Evolutionary conservation across 2,329 filamentous ascomycete genomes (phyloP), one percentile per base, ranked within the genome.

Genomic region (Sclerotinia trifoliorum): DNA sequence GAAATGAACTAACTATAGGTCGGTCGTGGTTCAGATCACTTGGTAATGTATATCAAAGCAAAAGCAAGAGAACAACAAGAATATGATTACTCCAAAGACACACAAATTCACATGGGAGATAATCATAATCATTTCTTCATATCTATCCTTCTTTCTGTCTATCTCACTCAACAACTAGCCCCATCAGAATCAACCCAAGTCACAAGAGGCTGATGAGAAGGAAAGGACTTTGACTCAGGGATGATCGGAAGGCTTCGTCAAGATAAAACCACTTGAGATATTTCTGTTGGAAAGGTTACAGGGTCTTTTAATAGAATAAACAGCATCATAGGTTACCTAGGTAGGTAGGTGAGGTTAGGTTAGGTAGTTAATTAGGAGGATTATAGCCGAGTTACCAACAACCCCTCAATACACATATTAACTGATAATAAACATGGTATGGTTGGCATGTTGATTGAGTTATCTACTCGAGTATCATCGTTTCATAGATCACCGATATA

Each of bases 151-250:
- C 35, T 6, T 17, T 35, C 35, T 7, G 6, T 13, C 32, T 24
- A 32, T 21, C 32, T 17, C 7, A 21, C 32, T 57, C 15, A 24
- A 21, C 39, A 11, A 13, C 39, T 24, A 57, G 32, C 54, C 32
- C n/a, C 24, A 39, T 15, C 19, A 21, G 32, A 35, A 39, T 39
- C 54, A 39, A 17, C 24, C 24, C 8, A 17, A 24, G 21, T 39
- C 32, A 42, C 21, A 24, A 24, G 32, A 57, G 54, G 32, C 54
- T 39, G 11, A 35, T 32, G 52, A 39, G 15, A 56, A 57, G 54
- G 35, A 56, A 57, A 39, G 54, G n/a, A 39, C 54, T 57, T 57
- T 57, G 54, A 57, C 54, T 57, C 54, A 24, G 54, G 54, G 54
- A 57, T 57, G 54, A 57, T 39, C 52, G 32, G 52, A 35, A 55